Evolutionary conservation across 352 stramenopile species (phyloP).

Genomic region (Phytophthora meadii): DNA sequence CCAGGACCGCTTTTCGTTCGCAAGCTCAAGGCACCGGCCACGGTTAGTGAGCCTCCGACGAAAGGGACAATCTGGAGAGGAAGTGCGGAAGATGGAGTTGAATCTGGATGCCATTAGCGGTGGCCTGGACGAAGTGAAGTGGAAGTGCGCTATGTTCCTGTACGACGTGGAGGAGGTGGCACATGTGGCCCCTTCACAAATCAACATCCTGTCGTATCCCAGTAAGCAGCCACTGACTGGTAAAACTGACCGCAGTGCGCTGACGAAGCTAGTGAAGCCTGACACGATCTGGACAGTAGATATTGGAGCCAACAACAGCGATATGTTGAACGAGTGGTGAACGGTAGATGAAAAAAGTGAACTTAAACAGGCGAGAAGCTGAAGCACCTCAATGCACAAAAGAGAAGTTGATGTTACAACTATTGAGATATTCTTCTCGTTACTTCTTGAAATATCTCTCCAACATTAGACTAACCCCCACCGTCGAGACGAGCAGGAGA

Average conservation of each 20-base stretch:
- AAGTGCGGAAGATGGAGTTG: constrained; percentile 80
- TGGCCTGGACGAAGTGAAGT: constrained; percentile 87
- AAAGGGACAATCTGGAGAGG: constrained; percentile 74
- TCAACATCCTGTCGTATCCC: constrained; percentile 78
- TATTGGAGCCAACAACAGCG: constrained; percentile 74
- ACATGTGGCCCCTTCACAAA: constrained; percentile 80
- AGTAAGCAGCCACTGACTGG: constrained; percentile 68
- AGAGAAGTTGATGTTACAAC: constrained; percentile 1
- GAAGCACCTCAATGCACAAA: constrained; percentile 17
- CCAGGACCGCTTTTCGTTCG: constrained; percentile 71
- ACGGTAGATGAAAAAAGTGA: constrained; percentile 1
- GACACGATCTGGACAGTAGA: constrained; percentile 84
- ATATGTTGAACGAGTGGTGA: constrained; percentile 71
- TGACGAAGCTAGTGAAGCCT: constrained; percentile 85
- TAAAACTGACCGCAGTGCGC: constrained; percentile 67
- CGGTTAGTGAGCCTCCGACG: constrained; percentile 68
- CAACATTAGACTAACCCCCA: too few relatives aligned
- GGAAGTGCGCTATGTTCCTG: constrained; percentile 85
- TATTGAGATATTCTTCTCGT: not conserved
- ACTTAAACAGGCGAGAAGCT: not conserved
- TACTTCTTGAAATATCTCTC: constrained; percentile 4
- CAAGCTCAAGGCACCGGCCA: constrained; percentile 55
- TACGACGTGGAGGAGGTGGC: constrained; percentile 86
- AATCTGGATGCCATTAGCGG: constrained; percentile 85
- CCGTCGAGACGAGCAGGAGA: not conserved